These are phyloP conservation scores for Rugosomyces carneus DNA, from an alignment of 1,284 basidiomycete species.

Conservation along the genomic window DNA sequence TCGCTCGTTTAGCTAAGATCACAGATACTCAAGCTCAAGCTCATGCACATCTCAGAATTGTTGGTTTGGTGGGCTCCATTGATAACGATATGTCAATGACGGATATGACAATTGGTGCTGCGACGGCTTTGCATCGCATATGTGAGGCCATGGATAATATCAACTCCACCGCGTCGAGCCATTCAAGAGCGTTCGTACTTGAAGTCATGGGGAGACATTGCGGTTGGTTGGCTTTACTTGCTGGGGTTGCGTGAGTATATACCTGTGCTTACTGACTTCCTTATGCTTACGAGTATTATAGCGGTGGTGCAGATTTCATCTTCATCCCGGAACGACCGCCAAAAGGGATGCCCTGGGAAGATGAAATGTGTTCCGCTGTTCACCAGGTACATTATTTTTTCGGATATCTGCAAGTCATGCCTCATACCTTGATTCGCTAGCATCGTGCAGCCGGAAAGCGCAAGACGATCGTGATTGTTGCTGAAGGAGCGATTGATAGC, in stretches of 20 bases:
- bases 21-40: conserved; percentile 63
- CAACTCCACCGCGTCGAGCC: conserved; percentile 92
- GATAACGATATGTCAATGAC: conserved; percentile 99
- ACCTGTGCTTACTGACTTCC: neutral
- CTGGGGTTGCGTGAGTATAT: conserved; percentile 71
- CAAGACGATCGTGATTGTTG: conserved; percentile 97
- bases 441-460: conserved; percentile 92
- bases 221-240: conserved; percentile 94
- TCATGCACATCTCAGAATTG: conserved; percentile 88
- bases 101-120: conserved; percentile 94
- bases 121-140: conserved; percentile 92
- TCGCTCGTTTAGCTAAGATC: conserved; percentile 52
- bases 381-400: conserved; percentile 46
- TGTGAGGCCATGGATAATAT: conserved; percentile 98
- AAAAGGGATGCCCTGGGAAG: conserved; percentile 75
- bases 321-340: conserved; percentile 97
- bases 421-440: conserved; percentile 32
- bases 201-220: conserved; percentile 99
- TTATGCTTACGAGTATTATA: conserved; percentile 24
- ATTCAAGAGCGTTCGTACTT: conserved; percentile 96
- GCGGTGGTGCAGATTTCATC: conserved; percentile 93
- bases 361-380: conserved; percentile 88
- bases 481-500: conserved; percentile 90
- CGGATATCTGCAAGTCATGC: neutral
- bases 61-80: conserved; percentile 95